Base-by-base conservation (phyloP, 192 early-diverging fungal genomes). In the Pilaira anomala region DNA sequence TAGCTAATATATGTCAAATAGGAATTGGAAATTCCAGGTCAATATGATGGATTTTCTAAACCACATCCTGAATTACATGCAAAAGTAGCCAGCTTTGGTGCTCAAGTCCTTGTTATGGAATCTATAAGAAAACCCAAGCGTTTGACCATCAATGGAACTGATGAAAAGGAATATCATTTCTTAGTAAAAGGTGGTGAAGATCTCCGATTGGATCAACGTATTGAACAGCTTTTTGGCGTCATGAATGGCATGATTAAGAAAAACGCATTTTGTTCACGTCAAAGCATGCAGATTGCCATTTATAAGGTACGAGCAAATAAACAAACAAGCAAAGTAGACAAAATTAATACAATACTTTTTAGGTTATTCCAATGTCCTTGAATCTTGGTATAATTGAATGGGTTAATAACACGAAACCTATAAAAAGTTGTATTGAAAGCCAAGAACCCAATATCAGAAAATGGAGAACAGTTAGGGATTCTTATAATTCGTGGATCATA, bases 101-200 rank as follows among this genome's bases (percentile, higher is more conserved):
- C 78, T 3, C 66, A 71, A 22, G 71, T 92, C 3, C 70, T 91
- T 7, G 83, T 87, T 2, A 84, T 92, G 84, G 63, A 58, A 28
- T 91, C 89, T 14, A 80, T 92, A 48, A 72, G 90, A 45, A 80
- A 86, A 44, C 90, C 90, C 18, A 92, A 91, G 63, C 66, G 82
- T 42, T 67, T 91, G 30, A 75, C 66, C 21, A 90, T 92, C 21
- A 72, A 85, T 42, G 91, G 88, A 11, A 83, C 81, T 14, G 91
- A 92, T 56, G 91, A 87, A 52, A 85, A 84, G 19, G 85, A 88
- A 48, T 82, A 91, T 51, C 66, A 77, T 14, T 91, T 87, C 65
- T 77, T 92, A 14, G 86, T 91, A 11, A 92, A 92, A 85, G 91
- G 89, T 25, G 91, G 91, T n/a, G 91, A 92, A 62, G 91, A 92